Evolutionary conservation across 2,329 filamentous ascomycete species (phyloP).

Genomic region (Claviceps sp.): DNA sequence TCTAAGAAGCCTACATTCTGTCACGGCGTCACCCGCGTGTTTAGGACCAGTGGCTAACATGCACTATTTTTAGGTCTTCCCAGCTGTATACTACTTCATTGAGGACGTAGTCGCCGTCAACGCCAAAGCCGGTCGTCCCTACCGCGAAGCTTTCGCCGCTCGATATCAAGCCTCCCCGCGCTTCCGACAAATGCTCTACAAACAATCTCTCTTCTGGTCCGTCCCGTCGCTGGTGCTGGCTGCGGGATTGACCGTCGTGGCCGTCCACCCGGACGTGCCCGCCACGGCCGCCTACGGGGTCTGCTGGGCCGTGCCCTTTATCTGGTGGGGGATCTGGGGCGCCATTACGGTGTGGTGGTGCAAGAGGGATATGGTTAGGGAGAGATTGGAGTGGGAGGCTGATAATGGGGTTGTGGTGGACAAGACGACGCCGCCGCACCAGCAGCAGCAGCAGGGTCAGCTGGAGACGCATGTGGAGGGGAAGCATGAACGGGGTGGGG

Average conservation of each 20-base stretch:
- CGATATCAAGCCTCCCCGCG: slow-evolving; percentile 27
- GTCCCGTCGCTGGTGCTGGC: slow-evolving; percentile 25
- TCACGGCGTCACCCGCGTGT: no score
- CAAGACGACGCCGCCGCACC: background rate
- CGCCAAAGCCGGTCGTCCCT: slow-evolving; percentile 38
- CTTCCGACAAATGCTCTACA: slow-evolving; percentile 26
- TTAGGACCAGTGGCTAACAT: background rate
- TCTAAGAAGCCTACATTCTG: no score
- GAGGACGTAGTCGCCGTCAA: slow-evolving; percentile 58
- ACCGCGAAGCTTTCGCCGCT: slow-evolving; percentile 27
- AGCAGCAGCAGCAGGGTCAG: background rate
- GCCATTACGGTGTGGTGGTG: slow-evolving; percentile 22
- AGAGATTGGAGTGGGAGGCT: slow-evolving; percentile 24
- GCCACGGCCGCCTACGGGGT: slow-evolving; percentile 23
- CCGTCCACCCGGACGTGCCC: slow-evolving; percentile 21
- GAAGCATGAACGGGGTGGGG: background rate
- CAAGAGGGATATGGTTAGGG: slow-evolving; percentile 22
- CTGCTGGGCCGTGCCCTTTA: slow-evolving; percentile 26
- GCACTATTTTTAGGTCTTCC: slow-evolving; percentile 29
- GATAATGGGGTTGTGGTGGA: background rate
- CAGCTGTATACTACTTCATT: slow-evolving; percentile 49
- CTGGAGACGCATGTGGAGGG: background rate
- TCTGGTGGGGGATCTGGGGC: slow-evolving; percentile 23
- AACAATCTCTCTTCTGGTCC: slow-evolving; percentile 28
- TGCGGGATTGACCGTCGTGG: slow-evolving; percentile 21